Evolutionary conservation across 192 early-diverging fungal genomes (phyloP).

Genomic region (Funneliformis geosporum): DNA sequence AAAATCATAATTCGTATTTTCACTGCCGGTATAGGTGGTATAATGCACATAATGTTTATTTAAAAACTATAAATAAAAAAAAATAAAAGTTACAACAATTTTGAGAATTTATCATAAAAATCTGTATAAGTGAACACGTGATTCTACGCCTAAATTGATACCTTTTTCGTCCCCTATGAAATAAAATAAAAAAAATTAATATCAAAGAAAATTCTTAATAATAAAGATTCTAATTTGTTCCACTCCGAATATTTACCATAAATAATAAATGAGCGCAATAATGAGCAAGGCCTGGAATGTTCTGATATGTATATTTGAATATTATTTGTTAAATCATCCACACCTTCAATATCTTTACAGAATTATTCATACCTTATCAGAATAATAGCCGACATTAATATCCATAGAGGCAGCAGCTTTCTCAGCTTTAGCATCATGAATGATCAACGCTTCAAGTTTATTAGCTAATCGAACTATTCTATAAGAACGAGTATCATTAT

Average conservation of each 20-base stretch:
- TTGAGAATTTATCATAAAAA: no score
- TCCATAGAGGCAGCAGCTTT: constrained; percentile 79
- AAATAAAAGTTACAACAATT: not conserved
- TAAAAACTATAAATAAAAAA: constrained; percentile 26
- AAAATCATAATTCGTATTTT: constrained; percentile 90
- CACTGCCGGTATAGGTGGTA: constrained; percentile 78
- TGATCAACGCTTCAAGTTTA: constrained; percentile 67
- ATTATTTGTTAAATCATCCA: not conserved
- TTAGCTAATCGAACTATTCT: constrained; percentile 61
- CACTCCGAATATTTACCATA: constrained; percentile 51
- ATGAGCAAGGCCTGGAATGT: constrained; percentile 77
- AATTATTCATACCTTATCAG: constrained; percentile 61
- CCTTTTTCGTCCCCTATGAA: constrained; percentile 1
- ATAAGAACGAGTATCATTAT: constrained; percentile 66
- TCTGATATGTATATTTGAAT: not conserved
- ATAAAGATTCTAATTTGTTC: not conserved
- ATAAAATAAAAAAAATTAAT: not conserved
- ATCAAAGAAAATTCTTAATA: not conserved
- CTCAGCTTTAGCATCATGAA: constrained; percentile 74
- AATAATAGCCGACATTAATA: constrained; percentile 79
- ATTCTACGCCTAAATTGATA: not conserved
- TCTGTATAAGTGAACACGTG: no score
- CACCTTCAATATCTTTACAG: no score
- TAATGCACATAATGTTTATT: constrained; percentile 79
- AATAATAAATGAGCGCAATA: constrained; percentile 78